Evolutionary conservation across 2,329 filamentous ascomycete genomes (phyloP), one percentile per base, ranked within the genome.

Genomic region (Biscogniauxia mediterranea): DNA sequence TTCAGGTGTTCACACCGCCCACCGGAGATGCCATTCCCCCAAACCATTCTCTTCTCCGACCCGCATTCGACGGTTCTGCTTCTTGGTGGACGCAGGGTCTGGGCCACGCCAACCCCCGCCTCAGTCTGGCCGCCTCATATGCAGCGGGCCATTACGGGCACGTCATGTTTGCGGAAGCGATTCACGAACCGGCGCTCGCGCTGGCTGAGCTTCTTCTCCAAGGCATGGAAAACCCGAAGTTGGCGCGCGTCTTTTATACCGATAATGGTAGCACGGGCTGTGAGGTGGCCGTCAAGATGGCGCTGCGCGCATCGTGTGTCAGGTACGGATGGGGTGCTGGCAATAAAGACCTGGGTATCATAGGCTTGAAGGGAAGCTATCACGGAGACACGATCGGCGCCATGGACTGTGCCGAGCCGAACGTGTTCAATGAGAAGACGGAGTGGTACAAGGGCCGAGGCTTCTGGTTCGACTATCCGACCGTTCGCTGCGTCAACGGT

Each of bases 31-130:
- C 11, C 9, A 26, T 21, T 17, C 6, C 50, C 13, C 51, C 17
- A 1, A 23, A 9, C 25, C 55, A 69, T 5, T 68, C 77, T 6
- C 70, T 86, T 3, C 75, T 92, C 0, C 82, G 81, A 53, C 83
- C 90, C 0, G 88, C 89, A 0, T 93, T 95, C 59, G 92, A 96
- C 68, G 92, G 89, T 2, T 95, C 91, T 0, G 91, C 91, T 0
- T 94, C 91, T 0, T 96, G 92, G 92, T 96, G 92, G 92, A 96
- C 92, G 0, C 92, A 96, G 75, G 92, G 92, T 1, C 82, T 96
- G 0, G 92, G 92, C 1, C 92, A 96, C 66, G 89, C 88, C 5
- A 93, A 91, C 67, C 85, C 91, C 0, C 77, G 81, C 0, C 79
- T 96, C 0, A 85, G 90, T 0, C 82, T 95, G 1, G 87, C 90